Conservation (phyloP, 257 asterid species). For the Paulownia fortunei region DNA sequence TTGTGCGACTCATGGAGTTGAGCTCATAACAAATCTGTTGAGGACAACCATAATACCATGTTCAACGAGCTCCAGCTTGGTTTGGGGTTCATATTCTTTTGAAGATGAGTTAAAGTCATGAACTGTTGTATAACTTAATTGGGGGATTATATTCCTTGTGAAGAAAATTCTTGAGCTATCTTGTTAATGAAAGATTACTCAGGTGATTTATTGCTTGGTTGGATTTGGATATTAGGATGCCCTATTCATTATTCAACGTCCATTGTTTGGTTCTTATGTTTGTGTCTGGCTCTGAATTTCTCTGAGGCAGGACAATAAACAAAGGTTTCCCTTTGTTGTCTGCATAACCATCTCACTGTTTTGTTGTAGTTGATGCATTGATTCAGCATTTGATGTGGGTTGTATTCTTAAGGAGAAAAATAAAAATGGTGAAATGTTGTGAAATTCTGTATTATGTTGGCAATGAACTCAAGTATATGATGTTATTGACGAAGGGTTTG, state of each 20-base stretch:
- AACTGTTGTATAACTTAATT: neutral
- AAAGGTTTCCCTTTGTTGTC: neutral
- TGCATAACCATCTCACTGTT: neutral
- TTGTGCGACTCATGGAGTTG: neutral
- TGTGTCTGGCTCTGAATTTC: neutral
- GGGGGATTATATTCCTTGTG: neutral
- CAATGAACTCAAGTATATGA: neutral
- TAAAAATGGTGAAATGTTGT: neutral
- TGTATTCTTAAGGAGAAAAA: neutral
- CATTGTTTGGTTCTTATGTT: no score
- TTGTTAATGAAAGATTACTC: conserved; percentile 3
- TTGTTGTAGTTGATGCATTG: neutral
- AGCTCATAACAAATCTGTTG: neutral
- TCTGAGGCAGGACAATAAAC: neutral
- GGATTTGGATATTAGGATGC: neutral
- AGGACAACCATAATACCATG: neutral
- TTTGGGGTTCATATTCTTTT: neutral
- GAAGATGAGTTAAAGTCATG: neutral
- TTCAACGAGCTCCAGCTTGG: neutral
- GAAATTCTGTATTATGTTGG: neutral
- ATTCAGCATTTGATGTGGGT: neutral
- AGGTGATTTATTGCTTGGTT: neutral
- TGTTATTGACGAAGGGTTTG: neutral
- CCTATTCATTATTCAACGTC: no score
- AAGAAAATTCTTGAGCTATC: neutral